Percentiles rank a stretch among this genome's conserved stretches.
phyloP scores from a whole-genome alignment of 1,284 basidiomycete genomes.

The Microbotryum intermedium region DNA sequence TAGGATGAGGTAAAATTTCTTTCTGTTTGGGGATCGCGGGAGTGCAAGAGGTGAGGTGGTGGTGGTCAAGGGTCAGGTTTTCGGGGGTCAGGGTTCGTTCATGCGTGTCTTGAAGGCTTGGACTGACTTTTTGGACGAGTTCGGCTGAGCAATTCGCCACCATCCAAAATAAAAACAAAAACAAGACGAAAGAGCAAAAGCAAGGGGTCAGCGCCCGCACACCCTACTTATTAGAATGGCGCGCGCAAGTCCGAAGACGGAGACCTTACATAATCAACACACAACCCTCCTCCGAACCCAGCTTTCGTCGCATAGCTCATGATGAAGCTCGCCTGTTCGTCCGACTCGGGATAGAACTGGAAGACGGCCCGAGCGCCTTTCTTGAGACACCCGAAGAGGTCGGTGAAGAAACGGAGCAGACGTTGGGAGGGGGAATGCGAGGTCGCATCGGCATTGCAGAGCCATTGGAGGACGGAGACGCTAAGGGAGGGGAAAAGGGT shows the following conservation, averaged over 20 bases:
- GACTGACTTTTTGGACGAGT: conserved; percentile 70
- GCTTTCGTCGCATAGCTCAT: conserved; percentile 86
- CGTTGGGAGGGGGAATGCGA: conserved; percentile 88
- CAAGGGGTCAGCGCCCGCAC: background rate
- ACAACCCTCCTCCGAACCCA: conserved; percentile 92
- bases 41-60: background rate
- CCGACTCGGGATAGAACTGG: conserved; percentile 90
- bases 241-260: too few species aligned
- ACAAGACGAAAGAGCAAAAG: background rate
- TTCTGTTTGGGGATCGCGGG: conserved; percentile 31
- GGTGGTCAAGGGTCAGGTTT: background rate
- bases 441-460: conserved; percentile 91
- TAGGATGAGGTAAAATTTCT: conserved; percentile 82
- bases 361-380: conserved; percentile 90
- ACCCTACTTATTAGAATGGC: too few species aligned
- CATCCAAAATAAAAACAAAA: background rate
- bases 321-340: conserved; percentile 92
- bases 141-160: conserved; percentile 47
- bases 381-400: conserved; percentile 80
- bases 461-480: conserved; percentile 97
- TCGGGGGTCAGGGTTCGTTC: background rate
- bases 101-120: too few species aligned
- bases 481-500: conserved; percentile 44
- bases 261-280: conserved; percentile 77
- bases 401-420: conserved; percentile 88